These are phyloP conservation scores for Hymenoscyphus fraxineus DNA, from an alignment of 2,329 filamentous ascomycete genomes.

Conservation along the genomic window DNA sequence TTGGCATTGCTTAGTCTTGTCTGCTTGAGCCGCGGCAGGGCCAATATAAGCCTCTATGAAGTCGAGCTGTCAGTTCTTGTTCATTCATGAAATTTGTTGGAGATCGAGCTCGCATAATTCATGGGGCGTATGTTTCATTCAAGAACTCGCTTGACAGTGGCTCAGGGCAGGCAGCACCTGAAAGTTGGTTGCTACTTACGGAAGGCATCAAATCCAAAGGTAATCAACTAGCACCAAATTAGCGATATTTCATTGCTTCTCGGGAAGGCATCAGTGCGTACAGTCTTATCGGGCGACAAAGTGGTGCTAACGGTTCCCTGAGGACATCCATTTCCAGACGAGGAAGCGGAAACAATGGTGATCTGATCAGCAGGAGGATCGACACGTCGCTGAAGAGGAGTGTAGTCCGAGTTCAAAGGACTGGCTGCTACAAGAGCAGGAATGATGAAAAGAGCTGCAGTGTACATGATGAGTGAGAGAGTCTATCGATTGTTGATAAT, in stretches of 20 bases:
- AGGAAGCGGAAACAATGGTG: conserved; percentile 18
- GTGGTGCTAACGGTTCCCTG: conserved; percentile 20
- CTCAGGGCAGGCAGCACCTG: not conserved
- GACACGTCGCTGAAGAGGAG: conserved; percentile 6
- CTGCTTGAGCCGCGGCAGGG: conserved; percentile 17
- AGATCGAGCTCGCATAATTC: not conserved
- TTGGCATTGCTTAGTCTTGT: conserved; percentile 25
- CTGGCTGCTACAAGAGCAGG: conserved; percentile 19
- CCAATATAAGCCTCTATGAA: conserved; percentile 21
- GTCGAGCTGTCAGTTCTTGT: not conserved
- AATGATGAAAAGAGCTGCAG: conserved; percentile 17
- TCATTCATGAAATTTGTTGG: not conserved
- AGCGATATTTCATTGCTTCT: not conserved
- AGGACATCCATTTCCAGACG: conserved; percentile 23
- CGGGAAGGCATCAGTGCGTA: conserved; percentile 2
- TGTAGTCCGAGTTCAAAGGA: conserved; percentile 10
- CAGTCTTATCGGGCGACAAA: conserved; percentile 17
- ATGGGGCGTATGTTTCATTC: not conserved
- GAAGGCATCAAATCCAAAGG: conserved; percentile 21
- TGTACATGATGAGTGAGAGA: conserved; percentile 17
- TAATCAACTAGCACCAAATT: conserved; percentile 9
- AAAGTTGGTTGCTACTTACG: conserved; percentile 5
- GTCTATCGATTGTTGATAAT: conserved; percentile 6
- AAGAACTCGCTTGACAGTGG: not conserved
- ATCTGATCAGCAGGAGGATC: conserved; percentile 8